Base-by-base conservation (phyloP, 2,329 filamentous ascomycete genomes). In the Fusarium drepaniforme region DNA sequence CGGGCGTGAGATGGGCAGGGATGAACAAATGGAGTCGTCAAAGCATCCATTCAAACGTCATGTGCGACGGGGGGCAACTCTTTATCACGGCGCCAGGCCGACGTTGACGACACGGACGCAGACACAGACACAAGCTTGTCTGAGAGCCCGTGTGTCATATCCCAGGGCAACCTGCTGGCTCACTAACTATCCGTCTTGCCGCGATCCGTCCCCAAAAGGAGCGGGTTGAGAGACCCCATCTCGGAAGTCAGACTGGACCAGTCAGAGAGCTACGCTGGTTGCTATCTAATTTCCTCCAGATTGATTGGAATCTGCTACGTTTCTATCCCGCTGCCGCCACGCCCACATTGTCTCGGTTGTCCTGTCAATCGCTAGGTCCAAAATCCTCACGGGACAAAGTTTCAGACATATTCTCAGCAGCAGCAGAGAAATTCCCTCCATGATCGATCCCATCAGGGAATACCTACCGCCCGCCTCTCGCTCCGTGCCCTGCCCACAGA, bases 271-370 rank as follows among this genome's bases (percentile, higher is more conserved):
- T 51, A 53, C 53, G 38, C 60, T 51, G 70, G 58, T 66, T 69
- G 59, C 59, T 67, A 53, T 37, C 64, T 63, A 78, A 77, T 74
- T 62, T 75, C 70, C 73, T 79, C 63, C 74, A 68, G 71, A 62
- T 71, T 76, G 76, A 69, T 72, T 79, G 77, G 70, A 76, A 78
- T 78, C 76, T 58, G 44, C 64, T 37, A 44, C 28, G 44, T 57
- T 60, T 67, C 46, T 38, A 33, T 51, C 35, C 53, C 33, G 33
- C n/a, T 25, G 56, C 56, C 33, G 33, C 33, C 21, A 21, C 23
- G 56, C 67, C 56, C 69, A 37, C 56, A 53, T 9, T 65, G 57
- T 49, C 30, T 65, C 59, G 42, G 62, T 66, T 68, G 53, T 71
- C 63, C 67, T 73, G 49, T 53, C 49, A 53, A 53, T 53, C 49